Evolutionary conservation across 176 grass and related monocot genomes (phyloP).

Genomic region (Dendrocalamus sinicus): DNA sequence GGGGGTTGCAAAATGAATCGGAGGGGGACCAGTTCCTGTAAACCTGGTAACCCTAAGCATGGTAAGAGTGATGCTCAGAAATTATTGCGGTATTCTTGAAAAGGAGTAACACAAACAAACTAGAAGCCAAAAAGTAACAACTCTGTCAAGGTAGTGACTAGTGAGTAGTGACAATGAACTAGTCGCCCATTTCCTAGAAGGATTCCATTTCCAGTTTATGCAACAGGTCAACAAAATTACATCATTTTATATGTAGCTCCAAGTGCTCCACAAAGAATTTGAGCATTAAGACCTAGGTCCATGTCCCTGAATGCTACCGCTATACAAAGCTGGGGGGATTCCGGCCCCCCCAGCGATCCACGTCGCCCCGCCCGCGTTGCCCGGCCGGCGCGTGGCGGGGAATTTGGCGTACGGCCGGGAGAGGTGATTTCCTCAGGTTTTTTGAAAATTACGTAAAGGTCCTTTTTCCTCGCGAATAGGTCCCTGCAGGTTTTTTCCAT

Average conservation of each 20-base stretch:
- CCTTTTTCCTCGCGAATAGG: too few relatives aligned
- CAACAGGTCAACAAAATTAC: constrained; percentile 7
- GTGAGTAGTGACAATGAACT: constrained; percentile 3
- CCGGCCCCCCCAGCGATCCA: too few relatives aligned
- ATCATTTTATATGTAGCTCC: constrained; percentile 1
- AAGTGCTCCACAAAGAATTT: constrained; percentile 11
- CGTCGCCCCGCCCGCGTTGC: too few relatives aligned
- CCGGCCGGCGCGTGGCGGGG: too few relatives aligned
- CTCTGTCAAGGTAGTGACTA: background rate
- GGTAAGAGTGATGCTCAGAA: constrained; percentile 21
- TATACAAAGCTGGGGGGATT: too few relatives aligned
- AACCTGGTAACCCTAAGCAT: constrained; percentile 10
- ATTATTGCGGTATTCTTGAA: constrained; percentile 6
- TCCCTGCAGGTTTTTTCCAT: too few relatives aligned
- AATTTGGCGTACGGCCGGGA: too few relatives aligned
- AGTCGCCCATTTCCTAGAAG: background rate
- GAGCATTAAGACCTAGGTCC: background rate
- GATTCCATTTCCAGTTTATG: constrained; percentile 1
- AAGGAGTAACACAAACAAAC: background rate
- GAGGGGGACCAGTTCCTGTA: background rate
- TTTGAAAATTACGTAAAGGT: too few relatives aligned
- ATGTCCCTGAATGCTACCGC: background rate
- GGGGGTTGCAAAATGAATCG: background rate
- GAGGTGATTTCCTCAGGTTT: too few relatives aligned
- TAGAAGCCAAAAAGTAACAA: constrained; percentile 17